Conservation (phyloP, 1,284 basidiomycete genomes). For the Tremellales sp. region DNA sequence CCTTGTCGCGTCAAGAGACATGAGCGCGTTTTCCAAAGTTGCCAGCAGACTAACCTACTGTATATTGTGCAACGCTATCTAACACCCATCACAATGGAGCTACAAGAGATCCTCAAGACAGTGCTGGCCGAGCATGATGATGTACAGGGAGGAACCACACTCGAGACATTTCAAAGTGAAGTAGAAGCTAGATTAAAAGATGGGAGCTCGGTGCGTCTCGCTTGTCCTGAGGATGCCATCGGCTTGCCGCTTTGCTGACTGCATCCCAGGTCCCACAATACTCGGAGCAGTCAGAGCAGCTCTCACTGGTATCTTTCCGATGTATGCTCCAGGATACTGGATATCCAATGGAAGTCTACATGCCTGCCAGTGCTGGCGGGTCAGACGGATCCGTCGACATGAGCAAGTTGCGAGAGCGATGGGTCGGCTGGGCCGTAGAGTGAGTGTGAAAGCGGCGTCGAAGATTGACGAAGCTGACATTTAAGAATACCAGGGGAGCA, state of each 20-base stretch:
- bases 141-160: constrained; percentile 3
- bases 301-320: constrained; percentile 40
- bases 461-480: constrained; percentile 10
- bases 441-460: constrained; percentile 18
- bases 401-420: constrained; percentile 42
- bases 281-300: constrained; percentile 14
- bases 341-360: constrained; percentile 47
- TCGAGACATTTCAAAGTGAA: constrained; percentile 4
- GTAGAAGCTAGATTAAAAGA: constrained; percentile 11
- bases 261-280: constrained; percentile 10
- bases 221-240: neutral
- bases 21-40: no score
- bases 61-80: no score
- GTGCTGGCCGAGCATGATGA: constrained; percentile 37
- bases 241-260: no score
- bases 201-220: constrained; percentile 10
- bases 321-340: constrained; percentile 48
- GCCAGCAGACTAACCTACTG: no score
- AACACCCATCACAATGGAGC: constrained; percentile 15
- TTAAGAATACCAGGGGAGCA: constrained; percentile 44
- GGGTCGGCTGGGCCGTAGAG: constrained; percentile 49
- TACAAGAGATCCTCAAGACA: constrained; percentile 32
- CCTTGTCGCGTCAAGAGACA: no score
- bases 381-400: constrained; percentile 19
- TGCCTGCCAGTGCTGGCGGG: constrained; percentile 14